Percentiles rank a stretch among this genome's conserved stretches.
Conservation (phyloP, 2,329 filamentous ascomycete species). For the Pestalotiopsis fici region DNA sequence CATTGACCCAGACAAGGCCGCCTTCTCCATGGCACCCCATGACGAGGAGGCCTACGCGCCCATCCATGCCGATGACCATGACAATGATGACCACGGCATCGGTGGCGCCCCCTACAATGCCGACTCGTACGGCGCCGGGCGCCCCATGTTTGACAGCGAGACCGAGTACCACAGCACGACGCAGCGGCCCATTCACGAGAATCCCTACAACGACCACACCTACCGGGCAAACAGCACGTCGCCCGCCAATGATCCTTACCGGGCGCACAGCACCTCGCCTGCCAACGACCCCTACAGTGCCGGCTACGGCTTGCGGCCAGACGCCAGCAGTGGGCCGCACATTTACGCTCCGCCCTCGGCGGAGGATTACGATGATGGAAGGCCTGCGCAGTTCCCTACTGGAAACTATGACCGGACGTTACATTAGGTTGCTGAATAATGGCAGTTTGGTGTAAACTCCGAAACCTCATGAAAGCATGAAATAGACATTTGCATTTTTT, state of each 20-base stretch:
- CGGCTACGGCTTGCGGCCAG: slow-evolving; percentile 24
- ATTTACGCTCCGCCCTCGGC: slow-evolving; percentile 41
- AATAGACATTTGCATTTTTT: slow-evolving; percentile 1
- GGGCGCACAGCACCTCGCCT: slow-evolving; percentile 32
- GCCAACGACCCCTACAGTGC: slow-evolving; percentile 27
- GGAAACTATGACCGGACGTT: slow-evolving; percentile 58
- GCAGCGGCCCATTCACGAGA: slow-evolving; percentile 28
- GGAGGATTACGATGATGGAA: slow-evolving; percentile 45
- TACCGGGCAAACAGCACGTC: slow-evolving; percentile 39
- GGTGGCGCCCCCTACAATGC: slow-evolving; percentile 26
- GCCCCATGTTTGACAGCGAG: slow-evolving; percentile 49
- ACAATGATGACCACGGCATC: slow-evolving; percentile 33
- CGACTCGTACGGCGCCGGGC: slow-evolving; percentile 29
- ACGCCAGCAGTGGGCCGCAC: slow-evolving; percentile 24
- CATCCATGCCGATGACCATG: slow-evolving; percentile 58
- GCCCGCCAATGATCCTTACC: slow-evolving; percentile 41
- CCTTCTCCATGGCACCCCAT: slow-evolving; percentile 68
- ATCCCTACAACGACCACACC: slow-evolving; percentile 43
- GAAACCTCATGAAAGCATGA: not conserved
- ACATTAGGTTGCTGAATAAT: slow-evolving; percentile 23
- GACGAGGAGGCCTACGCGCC: slow-evolving; percentile 67
- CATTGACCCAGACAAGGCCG: slow-evolving; percentile 70
- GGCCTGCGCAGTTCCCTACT: slow-evolving; percentile 55
- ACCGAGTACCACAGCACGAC: slow-evolving; percentile 46
- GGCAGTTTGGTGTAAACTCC: not conserved